Evolutionary conservation across 352 stramenopile species (phyloP).

Genomic region (Globisporangium nunn): DNA sequence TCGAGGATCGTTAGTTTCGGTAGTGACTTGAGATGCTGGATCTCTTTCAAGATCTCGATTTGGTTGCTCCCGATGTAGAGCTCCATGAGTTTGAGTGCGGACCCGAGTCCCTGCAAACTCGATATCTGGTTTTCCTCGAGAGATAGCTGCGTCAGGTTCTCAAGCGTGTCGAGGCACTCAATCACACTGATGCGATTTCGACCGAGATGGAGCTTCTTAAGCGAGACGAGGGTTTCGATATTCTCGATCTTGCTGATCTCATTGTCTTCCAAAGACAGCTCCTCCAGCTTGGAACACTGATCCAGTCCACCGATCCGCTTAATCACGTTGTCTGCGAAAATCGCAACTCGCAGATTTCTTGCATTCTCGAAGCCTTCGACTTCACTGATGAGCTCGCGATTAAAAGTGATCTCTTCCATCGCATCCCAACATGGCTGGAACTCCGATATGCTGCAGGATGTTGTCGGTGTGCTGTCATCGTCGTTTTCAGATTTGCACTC

Average conservation of each 20-base stretch:
- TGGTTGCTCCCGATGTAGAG: constrained; percentile 84
- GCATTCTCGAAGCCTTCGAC: constrained; percentile 53
- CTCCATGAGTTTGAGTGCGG: constrained; percentile 74
- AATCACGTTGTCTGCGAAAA: constrained; percentile 70
- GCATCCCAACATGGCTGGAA: constrained; percentile 27
- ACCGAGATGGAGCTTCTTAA: constrained; percentile 75
- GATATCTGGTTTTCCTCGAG: constrained; percentile 83
- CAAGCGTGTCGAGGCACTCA: constrained; percentile 46
- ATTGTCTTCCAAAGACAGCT: constrained; percentile 77
- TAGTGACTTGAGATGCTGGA: constrained; percentile 74
- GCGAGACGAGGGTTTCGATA: constrained; percentile 35
- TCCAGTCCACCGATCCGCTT: constrained; percentile 46
- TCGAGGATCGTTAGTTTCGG: constrained; percentile 86
- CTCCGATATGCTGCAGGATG: not conserved
- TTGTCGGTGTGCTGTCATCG: constrained; percentile 9
- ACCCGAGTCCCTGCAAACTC: constrained; percentile 50
- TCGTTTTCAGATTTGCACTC: constrained; percentile 5
- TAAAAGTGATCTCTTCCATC: constrained; percentile 60
- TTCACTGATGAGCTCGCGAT: constrained; percentile 42
- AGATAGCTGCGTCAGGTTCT: constrained; percentile 69
- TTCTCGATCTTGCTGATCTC: constrained; percentile 62
- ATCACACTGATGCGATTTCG: constrained; percentile 68
- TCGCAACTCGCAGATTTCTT: constrained; percentile 48
- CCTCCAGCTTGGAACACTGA: constrained; percentile 55
- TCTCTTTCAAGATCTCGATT: constrained; percentile 70